Evolutionary conservation across 1,284 basidiomycete genomes (phyloP).

Genomic region (Trametes polyzona): DNA sequence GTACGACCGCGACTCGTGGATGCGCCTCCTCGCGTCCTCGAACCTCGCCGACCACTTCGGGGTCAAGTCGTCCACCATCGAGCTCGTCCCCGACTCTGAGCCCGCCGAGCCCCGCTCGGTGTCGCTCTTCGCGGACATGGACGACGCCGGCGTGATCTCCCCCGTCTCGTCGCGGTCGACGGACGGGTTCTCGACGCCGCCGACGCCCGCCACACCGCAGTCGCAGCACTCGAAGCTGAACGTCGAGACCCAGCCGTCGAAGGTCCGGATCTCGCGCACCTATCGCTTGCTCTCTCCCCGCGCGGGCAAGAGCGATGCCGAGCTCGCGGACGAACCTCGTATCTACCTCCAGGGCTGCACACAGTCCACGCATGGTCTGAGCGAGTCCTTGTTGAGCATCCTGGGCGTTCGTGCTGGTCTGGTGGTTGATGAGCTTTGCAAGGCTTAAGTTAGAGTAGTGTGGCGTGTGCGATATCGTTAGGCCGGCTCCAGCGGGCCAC

Average conservation of each 20-base stretch:
- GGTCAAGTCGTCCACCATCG: slow-evolving; percentile 35
- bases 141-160: slow-evolving; percentile 11
- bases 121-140: slow-evolving; percentile 20
- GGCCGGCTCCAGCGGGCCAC: neutral
- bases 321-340: slow-evolving; percentile 39
- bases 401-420: slow-evolving; percentile 53
- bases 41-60: slow-evolving; percentile 48
- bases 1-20: slow-evolving; percentile 56
- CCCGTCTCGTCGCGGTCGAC: slow-evolving; percentile 16
- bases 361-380: slow-evolving; percentile 61
- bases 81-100: slow-evolving; percentile 26
- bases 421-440: slow-evolving; percentile 47
- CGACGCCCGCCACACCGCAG: slow-evolving; percentile 24
- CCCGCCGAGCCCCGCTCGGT: slow-evolving; percentile 24
- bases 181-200: slow-evolving; percentile 24
- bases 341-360: slow-evolving; percentile 62
- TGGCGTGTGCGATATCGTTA: neutral
- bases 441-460: slow-evolving; percentile 2
- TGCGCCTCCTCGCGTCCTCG: slow-evolving; percentile 49
- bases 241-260: slow-evolving; percentile 31
- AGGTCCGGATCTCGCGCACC: slow-evolving; percentile 48
- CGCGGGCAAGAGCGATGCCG: slow-evolving; percentile 15
- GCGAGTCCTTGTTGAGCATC: slow-evolving; percentile 60
- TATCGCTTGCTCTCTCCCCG: slow-evolving; percentile 47
- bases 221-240: slow-evolving; percentile 21